Evolutionary conservation across 2,329 filamentous ascomycete species (phyloP), one percentile per base, ranked within the genome.

Genomic region (Catunica adiposa): DNA sequence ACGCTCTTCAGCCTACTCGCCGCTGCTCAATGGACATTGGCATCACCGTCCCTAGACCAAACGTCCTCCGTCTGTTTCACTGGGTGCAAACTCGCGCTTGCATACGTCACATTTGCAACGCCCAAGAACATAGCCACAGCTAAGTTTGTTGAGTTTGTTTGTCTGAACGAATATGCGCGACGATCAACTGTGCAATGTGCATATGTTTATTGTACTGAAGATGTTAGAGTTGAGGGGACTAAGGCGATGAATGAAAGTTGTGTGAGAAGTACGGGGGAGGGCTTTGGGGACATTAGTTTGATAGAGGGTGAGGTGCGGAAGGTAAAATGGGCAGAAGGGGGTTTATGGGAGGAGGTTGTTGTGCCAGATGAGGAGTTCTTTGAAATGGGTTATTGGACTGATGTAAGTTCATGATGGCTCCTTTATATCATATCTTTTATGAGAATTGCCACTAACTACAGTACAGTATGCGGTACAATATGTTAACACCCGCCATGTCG

Each of bases 401-500:
- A 58, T 52, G 56, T 55, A 29, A 44, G 52, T 38, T 29, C n/a
- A 20, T 17, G 23, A 25, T 31, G 20, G 4, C 9, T n/a, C n/a
- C n/a, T n/a, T n/a, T 34, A 11, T 34, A 34, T 34, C 29, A 11
- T 34, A 34, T 5, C 5, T 5, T 34, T 34, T 5, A 34, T 5
- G 5, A 11, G n/a, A n/a, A 2, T 11, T 44, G 6, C 1, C 23
- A 29, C 44, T 55, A 22, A 55, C 37, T 51, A 8, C 6, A 1
- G 42, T n/a, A 3, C 44, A 65, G 58, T 66, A 68, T 50, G 72
- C 71, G 3, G 61, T 73, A 58, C 69, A 63, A 58, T 65, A 62
- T 56, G 65, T 55, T 1, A 3, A 2, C 51, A 9, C 14, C 9
- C 1, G 34, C 23, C 11, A 48, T 17, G 17, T 50, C 2, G 20